Conservation (phyloP, 768 basidiomycete species). For the Suillus ampliporus region DNA sequence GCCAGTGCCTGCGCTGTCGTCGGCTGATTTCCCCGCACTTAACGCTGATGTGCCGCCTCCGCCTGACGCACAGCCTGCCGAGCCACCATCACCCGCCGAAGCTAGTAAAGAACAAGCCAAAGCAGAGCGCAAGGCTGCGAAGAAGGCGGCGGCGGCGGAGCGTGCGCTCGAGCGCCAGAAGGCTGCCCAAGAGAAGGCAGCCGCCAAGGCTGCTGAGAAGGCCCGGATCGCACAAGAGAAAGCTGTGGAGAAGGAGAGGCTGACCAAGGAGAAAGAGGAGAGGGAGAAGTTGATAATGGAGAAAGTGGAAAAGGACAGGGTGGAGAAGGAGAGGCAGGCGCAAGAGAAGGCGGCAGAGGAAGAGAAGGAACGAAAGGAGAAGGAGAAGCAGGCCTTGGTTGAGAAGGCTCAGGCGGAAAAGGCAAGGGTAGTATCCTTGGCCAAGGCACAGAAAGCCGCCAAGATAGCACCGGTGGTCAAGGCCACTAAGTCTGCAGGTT, state of each 20-base stretch:
- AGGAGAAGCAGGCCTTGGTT: slow-evolving; percentile 32
- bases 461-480: slow-evolving; percentile 26
- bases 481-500: slow-evolving; percentile 21
- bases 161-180: slow-evolving; percentile 67
- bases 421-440: slow-evolving; percentile 30
- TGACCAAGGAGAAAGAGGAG: slow-evolving; percentile 43
- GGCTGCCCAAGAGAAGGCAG: slow-evolving; percentile 62
- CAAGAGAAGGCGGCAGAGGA: slow-evolving; percentile 41
- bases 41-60: slow-evolving; percentile 19
- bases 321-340: slow-evolving; percentile 42
- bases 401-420: slow-evolving; percentile 33
- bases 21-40: slow-evolving; percentile 80
- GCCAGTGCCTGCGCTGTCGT: slow-evolving; percentile 58
- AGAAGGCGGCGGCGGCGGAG: slow-evolving; percentile 65
- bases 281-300: slow-evolving; percentile 45
- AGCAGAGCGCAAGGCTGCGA: slow-evolving; percentile 65
- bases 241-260: slow-evolving; percentile 59
- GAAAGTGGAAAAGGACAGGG: slow-evolving; percentile 44
- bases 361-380: slow-evolving; percentile 46
- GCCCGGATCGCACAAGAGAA: slow-evolving; percentile 25
- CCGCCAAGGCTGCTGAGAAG: slow-evolving; percentile 29
- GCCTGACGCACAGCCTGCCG: slow-evolving; percentile 31
- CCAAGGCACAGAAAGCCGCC: slow-evolving; percentile 28
- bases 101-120: slow-evolving; percentile 56
- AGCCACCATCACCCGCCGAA: slow-evolving; percentile 37